Percentiles rank a stretch among this genome's conserved stretches.
Conservation (phyloP, 202 grass and related monocot genomes). For the Panicum virgatum region DNA sequence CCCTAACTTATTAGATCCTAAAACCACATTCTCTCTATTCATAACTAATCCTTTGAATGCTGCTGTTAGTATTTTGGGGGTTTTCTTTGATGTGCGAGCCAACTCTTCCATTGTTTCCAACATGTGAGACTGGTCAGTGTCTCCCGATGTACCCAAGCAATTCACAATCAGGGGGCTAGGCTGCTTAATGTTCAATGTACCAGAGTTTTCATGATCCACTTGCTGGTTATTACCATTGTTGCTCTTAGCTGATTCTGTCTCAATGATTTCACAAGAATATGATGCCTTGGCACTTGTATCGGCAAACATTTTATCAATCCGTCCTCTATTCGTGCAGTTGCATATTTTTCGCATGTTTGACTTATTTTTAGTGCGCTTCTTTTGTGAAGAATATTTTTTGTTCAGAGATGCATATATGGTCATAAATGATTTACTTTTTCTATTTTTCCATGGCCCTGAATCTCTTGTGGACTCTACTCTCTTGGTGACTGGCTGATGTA, state of each 20-base stretch:
- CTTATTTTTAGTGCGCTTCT: conserved; percentile 1
- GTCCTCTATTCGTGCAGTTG: background rate
- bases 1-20: background rate
- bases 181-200: background rate
- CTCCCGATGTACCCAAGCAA: background rate
- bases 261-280: conserved; percentile 18
- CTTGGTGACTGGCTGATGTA: conserved; percentile 25
- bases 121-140: background rate
- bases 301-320: conserved; percentile 7
- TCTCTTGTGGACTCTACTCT: conserved; percentile 9
- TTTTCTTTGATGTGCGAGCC: background rate
- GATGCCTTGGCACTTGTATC: conserved; percentile 9
- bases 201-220: conserved; percentile 12
- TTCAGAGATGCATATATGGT: conserved; percentile 11
- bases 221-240: conserved; percentile 12
- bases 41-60: background rate
- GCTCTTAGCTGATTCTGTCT: conserved; percentile 19
- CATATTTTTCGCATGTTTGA: background rate
- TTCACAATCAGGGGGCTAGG: background rate
- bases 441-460: conserved; percentile 1
- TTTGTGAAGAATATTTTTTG: background rate
- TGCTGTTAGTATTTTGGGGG: background rate
- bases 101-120: background rate
- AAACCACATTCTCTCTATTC: background rate
- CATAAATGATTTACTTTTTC: background rate